Evolutionary conservation across 805 yeast species (phyloP), one percentile per base, ranked within the genome.

Genomic region (Teunomyces stri): DNA sequence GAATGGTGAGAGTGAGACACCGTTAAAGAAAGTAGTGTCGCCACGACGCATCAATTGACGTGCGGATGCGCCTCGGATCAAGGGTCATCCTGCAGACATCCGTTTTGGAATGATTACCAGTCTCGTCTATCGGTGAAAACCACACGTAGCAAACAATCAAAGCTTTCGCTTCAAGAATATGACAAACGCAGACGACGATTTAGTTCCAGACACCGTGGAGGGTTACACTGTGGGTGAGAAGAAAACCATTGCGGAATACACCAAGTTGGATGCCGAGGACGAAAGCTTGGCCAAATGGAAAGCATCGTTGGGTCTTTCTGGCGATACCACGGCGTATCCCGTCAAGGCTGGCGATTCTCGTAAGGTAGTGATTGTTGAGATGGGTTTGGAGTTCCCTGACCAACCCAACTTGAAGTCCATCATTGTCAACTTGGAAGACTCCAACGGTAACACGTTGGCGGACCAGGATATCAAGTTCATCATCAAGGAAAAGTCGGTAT

Each of bases 241-340:
- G 71, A 89, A 89, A 61, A 85, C 95, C 13, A 78, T 90, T 36
- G 89, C 80, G 37, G 96, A 90, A 62, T 90, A 90, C 66, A 81
- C 84, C 46, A 78, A 84, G 47, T 69, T 90, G 55, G 97, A 90
- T 62, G 92, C 92, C 10, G 87, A 89, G 57, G 97, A 90, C 64
- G 96, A 89, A 66, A 85, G 95, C 13, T 74, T 90, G 52, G 87
- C 85, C 51, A 88, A 87, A 66, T 90, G 97, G 97, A 91, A 91
- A 66, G 87, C 83, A 48, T 87, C 96, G 1, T 71, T 90, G 28
- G 97, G 97, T 0, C 71, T 90, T 48, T 68, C 82, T 43, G 75
- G 81, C 7, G 83, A 82, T 50, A 62, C 69, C 13, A 60, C 66
- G 12, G 66, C 81, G 3, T 72, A 82, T 53, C 91, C 87, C 11